Evolutionary conservation across 768 basidiomycete species (phyloP).

Genomic region (Pleurotus ostreatus): DNA sequence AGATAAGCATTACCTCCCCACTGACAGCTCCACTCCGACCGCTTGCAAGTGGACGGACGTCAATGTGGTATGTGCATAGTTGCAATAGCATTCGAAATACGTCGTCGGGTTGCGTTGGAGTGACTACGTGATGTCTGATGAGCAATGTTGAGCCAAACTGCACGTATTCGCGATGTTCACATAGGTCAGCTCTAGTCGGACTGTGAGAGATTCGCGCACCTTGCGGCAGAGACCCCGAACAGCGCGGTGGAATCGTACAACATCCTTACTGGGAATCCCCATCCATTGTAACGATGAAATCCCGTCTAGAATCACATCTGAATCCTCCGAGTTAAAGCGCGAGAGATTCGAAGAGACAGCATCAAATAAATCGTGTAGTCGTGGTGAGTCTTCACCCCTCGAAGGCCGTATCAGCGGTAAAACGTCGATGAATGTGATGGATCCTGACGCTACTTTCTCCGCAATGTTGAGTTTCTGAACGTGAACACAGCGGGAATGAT

Average conservation of each 20-base stretch:
- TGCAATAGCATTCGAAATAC: constrained; percentile 58
- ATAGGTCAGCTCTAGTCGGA: no score
- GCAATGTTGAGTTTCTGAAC: constrained; percentile 35
- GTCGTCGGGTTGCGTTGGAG: constrained; percentile 53
- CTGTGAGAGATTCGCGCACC: constrained; percentile 27
- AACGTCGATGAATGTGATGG: constrained; percentile 55
- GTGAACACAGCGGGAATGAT: neutral
- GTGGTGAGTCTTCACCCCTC: constrained; percentile 15
- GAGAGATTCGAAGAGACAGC: constrained; percentile 25
- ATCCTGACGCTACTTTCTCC: constrained; percentile 29
- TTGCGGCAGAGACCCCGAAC: constrained; percentile 51
- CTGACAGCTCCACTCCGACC: constrained; percentile 76
- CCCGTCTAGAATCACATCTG: constrained; percentile 68
- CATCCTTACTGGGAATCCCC: constrained; percentile 47
- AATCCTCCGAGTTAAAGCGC: constrained; percentile 8
- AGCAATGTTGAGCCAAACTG: constrained; percentile 54
- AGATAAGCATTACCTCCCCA: constrained; percentile 53
- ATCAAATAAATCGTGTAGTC: constrained; percentile 30
- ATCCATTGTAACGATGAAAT: constrained; percentile 69
- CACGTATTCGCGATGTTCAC: no score
- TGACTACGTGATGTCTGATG: constrained; percentile 61
- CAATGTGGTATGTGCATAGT: constrained; percentile 64
- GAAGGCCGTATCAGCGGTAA: constrained; percentile 30
- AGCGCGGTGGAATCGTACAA: constrained; percentile 58
- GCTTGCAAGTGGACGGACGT: constrained; percentile 66